Percentiles rank a stretch among this genome's conserved stretches.
These are phyloP conservation scores for Coprinopsis cinerea DNA, from an alignment of 768 basidiomycete genomes.

Conservation along the genomic window DNA sequence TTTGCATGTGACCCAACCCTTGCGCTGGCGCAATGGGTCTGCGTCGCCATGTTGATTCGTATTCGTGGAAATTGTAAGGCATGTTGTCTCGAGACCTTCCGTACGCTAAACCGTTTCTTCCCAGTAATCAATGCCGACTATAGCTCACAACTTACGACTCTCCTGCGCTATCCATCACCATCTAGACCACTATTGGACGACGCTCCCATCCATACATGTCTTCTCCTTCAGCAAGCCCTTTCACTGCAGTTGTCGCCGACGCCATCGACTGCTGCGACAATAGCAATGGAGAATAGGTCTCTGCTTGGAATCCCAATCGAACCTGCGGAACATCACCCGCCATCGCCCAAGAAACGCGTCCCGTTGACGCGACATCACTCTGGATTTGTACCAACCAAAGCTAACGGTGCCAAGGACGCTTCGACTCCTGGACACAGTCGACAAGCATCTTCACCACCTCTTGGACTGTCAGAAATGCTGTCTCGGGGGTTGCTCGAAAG, in stretches of 20 bases:
- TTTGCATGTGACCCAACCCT: slow-evolving; percentile 84
- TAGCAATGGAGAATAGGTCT: slow-evolving; percentile 80
- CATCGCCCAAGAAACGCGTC: slow-evolving; percentile 15
- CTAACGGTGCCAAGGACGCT: slow-evolving; percentile 5
- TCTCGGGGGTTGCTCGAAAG: slow-evolving; percentile 68
- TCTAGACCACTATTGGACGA: slow-evolving; percentile 26
- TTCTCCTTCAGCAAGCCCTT: slow-evolving; percentile 82
- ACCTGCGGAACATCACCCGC: slow-evolving; percentile 38
- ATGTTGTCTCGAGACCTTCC: background rate
- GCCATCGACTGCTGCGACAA: slow-evolving; percentile 67
- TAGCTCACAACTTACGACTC: slow-evolving; percentile 72
- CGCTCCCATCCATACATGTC: slow-evolving; percentile 50
- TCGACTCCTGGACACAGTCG: slow-evolving; percentile 30
- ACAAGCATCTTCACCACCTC: slow-evolving; percentile 34
- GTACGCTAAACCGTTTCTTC: slow-evolving; percentile 11
- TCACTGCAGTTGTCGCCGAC: slow-evolving; percentile 70
- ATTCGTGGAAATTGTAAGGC: slow-evolving; percentile 84
- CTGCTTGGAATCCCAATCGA: slow-evolving; percentile 69
- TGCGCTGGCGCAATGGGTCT: slow-evolving; percentile 78
- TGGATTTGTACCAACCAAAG: slow-evolving; percentile 13
- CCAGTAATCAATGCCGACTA: slow-evolving; percentile 86
- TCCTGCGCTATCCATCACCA: slow-evolving; percentile 80
- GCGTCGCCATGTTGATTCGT: slow-evolving; percentile 91
- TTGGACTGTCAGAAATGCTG: slow-evolving; percentile 66
- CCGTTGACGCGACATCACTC: slow-evolving; percentile 18